These are phyloP conservation scores for Vachellia pachyceras DNA, from an alignment of 306 rosid genomes.

Conservation along the genomic window DNA sequence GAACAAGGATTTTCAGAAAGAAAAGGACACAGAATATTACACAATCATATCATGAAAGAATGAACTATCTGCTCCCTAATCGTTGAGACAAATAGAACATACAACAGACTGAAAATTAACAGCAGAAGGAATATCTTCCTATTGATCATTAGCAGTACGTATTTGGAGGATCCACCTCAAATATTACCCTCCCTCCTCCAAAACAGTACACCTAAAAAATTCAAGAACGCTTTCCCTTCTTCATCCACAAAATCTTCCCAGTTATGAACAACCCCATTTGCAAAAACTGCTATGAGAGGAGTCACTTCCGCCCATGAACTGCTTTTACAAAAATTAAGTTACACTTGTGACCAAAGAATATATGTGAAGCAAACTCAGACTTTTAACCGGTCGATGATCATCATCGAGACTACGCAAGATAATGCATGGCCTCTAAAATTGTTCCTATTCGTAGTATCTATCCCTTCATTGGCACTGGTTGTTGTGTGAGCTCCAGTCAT, in stretches of 20 bases:
- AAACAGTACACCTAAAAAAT: constrained; percentile 42
- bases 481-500: constrained; percentile 69
- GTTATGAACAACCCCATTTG: constrained; percentile 49
- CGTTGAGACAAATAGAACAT: constrained; percentile 46
- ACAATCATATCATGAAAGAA: constrained; percentile 49
- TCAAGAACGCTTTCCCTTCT: constrained; percentile 32
- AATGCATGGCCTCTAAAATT: constrained; percentile 41
- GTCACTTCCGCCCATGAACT: constrained; percentile 23
- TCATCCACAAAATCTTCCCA: constrained; percentile 41
- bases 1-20: background rate
- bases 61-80: constrained; percentile 48
- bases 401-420: constrained; percentile 23
- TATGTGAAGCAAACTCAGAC: constrained; percentile 36
- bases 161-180: constrained; percentile 51
- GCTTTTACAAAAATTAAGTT: constrained; percentile 38
- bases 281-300: constrained; percentile 39
- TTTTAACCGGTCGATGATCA: constrained; percentile 26
- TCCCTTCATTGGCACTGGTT: constrained; percentile 69
- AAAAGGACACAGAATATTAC: constrained; percentile 7
- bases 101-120: constrained; percentile 52
- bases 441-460: constrained; percentile 23
- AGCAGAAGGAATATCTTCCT: constrained; percentile 55
- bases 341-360: constrained; percentile 54
- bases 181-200: constrained; percentile 46
- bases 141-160: constrained; percentile 26